These are phyloP conservation scores for Entoloma clypeatum DNA, from an alignment of 1,284 basidiomycete species.

Conservation along the genomic window DNA sequence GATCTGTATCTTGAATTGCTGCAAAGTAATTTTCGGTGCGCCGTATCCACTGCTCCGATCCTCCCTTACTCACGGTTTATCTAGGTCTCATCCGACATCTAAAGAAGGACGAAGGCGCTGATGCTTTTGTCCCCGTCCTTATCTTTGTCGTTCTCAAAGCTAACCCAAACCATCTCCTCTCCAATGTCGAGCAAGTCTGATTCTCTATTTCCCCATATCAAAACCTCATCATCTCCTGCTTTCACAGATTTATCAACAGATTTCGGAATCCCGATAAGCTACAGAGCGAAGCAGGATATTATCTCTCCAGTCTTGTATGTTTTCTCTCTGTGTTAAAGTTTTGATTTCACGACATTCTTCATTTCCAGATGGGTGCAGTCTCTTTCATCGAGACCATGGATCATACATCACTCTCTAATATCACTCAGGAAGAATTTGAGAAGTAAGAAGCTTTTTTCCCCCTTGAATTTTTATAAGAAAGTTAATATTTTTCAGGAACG, in stretches of 20 bases:
- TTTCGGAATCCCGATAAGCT: constrained; percentile 90
- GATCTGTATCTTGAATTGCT: constrained; percentile 96
- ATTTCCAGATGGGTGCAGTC: constrained; percentile 77
- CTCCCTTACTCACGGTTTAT: constrained; percentile 7
- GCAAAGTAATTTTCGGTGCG: constrained; percentile 98
- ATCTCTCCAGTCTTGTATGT: constrained; percentile 87
- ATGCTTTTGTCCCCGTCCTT: constrained; percentile 92
- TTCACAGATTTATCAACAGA: constrained; percentile 84
- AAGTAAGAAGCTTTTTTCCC: constrained; percentile 38
- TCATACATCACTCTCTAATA: constrained; percentile 87
- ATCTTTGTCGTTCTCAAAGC: constrained; percentile 94
- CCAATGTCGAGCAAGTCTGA: constrained; percentile 83
- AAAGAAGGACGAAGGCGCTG: constrained; percentile 75
- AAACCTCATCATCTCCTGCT: constrained; percentile 1
- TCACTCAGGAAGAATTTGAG: constrained; percentile 92
- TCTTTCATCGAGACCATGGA: constrained; percentile 98
- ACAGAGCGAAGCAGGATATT: constrained; percentile 95
- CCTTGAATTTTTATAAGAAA: not conserved
- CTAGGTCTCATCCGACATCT: constrained; percentile 88
- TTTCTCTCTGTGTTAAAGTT: not conserved
- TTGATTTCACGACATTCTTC: not conserved
- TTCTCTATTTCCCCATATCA: not conserved
- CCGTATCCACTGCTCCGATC: constrained; percentile 12
- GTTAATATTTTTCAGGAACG: constrained; percentile 42
- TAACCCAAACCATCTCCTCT: constrained; percentile 90